Percentiles rank a stretch among this genome's conserved stretches.
phyloP scores from a whole-genome alignment of 1,284 basidiomycete species.

The Puccinia triticina region DNA sequence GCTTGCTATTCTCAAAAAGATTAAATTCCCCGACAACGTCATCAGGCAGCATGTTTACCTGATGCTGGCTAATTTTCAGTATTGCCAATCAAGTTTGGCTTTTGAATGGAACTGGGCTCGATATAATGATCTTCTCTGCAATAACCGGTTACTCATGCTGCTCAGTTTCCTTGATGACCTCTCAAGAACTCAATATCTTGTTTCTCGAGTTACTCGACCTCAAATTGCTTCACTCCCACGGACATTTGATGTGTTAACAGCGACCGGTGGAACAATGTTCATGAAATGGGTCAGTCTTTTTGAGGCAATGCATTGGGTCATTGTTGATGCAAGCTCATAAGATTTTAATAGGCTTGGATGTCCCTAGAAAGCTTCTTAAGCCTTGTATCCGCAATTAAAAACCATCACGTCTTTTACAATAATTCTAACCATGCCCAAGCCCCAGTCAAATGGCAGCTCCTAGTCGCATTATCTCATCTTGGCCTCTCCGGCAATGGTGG shows the following conservation, averaged over 20 bases:
- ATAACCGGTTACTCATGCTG: no score
- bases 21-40: no score
- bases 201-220: neutral
- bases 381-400: neutral
- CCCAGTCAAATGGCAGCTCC: constrained; percentile 4
- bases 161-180: no score
- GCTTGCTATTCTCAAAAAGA: neutral
- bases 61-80: no score
- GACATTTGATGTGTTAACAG: no score
- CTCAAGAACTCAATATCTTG: neutral
- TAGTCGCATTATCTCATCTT: no score
- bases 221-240: neutral
- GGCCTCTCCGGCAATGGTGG: constrained; percentile 23
- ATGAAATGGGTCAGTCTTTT: neutral
- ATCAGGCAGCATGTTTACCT: no score
- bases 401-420: constrained; percentile 2
- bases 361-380: neutral
- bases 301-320: neutral
- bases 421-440: neutral
- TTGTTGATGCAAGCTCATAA: neutral
- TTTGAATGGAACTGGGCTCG: no score
- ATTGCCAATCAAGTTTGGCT: no score
- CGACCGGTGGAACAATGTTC: neutral
- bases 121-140: no score
- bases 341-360: no score